Evolutionary conservation across 768 basidiomycete species (phyloP), one percentile per base, ranked within the genome.

Genomic region (Lanmaoa rubissima): DNA sequence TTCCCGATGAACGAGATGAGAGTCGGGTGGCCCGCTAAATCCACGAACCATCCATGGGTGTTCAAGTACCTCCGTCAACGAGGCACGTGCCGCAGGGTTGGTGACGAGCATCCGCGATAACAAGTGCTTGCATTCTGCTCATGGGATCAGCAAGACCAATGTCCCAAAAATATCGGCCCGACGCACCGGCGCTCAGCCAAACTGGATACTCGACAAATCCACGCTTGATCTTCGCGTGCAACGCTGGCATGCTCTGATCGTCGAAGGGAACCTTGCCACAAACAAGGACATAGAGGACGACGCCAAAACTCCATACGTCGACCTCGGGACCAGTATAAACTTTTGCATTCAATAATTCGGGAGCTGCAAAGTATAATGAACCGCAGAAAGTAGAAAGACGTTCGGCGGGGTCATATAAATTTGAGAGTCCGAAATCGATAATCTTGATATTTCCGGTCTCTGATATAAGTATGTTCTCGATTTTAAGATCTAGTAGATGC

Each of bases 381-480:
- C 97, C 96, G 66, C 97, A 99, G 70, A 99, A 99, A 0, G 97
- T 99, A 24, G 90, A 84, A 2, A 99, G 84, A 69, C 94, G 92
- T 48, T 74, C 66, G 10, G 75, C 66, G 2, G 97, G 96, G 65
- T 96, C 85, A 71, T 87, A 98, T 13, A 99, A 81, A 75, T 98
- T 99, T 3, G 96, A 98, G 9, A 99, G 81, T 47, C 97, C 97
- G 74, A 98, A 99, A 74, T 99, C 96, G 72, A 98, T 99, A 60
- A 98, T 98, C 81, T 98, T 99, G 80, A 98, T 98, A 76, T 98
- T 98, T 12, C 97, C 97, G 0, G 92, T 92, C 61, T 97, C 94
- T 1, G 94, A 97, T 63, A 99, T 98, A 69, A 99, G 88, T 66
- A 99, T 99, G 76, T 98, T 98, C 75, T 99, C 96, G 69, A 99